Base-by-base conservation (phyloP, 495 filamentous ascomycete species). In the Aspergillus sparsus region DNA sequence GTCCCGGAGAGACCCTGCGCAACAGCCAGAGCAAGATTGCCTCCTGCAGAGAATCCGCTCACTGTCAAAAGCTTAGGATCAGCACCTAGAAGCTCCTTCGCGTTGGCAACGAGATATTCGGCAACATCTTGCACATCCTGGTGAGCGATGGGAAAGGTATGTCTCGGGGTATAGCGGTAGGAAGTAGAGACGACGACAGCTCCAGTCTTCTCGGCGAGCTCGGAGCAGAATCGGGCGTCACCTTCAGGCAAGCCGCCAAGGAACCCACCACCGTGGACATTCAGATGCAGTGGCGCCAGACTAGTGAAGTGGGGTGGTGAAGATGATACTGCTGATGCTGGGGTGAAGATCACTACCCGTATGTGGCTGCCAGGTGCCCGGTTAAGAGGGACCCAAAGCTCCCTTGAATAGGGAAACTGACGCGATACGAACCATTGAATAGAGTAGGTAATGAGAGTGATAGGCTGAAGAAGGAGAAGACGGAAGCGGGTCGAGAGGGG, bases 211-310 rank as follows among this genome's bases (percentile, higher is more conserved):
- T 49, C 18, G 5, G 58, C 58, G 11, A 61, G 31, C 16, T 54
- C 11, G 8, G 42, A 9, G 15, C 58, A 61, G 34, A 61, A 61
- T 2, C 45, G 58, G 9, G 58, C 51, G 34, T 61, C 53, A 6
- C 52, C 52, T 50, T 61, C 58, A 7, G 58, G 58, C 12, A 61
- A 9, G 13, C 58, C 58, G 18, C 58, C 52, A 7, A 61, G 32
- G n/a, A 61, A 61, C 12, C 32, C 58, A 9, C 58, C 58, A 18
- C 58, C 58, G 33, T 61, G 59, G 46, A 61, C 56, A 41, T 61
- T 61, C 9, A 61, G 58, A 46, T 61, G 58, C 7, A 61, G 44
- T n/a, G 55, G 32, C 21, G 21, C 21, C 21, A 27, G 21, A 27
- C 21, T 27, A 34, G 10, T 41, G 13, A 44, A n/a, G 6, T 39